A percentile compares a stretch with the other conserved stretches of the same genome.
Conservation (phyloP, 2,329 filamentous ascomycete species). For the Talaromyces islandicus region DNA sequence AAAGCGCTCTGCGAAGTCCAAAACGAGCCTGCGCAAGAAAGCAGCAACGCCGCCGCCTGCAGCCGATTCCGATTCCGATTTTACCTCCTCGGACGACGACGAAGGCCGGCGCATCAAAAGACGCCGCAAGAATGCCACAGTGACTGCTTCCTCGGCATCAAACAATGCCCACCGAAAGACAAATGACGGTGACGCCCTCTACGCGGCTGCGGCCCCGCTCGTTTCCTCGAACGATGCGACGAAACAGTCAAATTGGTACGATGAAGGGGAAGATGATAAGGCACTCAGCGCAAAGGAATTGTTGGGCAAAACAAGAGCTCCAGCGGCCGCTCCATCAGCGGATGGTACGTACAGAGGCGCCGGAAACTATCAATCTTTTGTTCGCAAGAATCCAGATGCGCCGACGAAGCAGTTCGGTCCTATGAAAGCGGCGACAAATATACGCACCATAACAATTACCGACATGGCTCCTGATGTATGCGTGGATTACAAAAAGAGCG, state of each 20-base stretch:
- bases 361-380: conserved; percentile 66
- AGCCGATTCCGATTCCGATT: conserved; percentile 47
- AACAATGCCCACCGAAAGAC: conserved; percentile 29
- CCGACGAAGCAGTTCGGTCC: conserved; percentile 69
- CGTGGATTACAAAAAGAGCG: conserved; percentile 85
- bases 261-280: conserved; percentile 54
- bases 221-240: conserved; percentile 79
- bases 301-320: conserved; percentile 38
- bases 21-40: conserved; percentile 73
- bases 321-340: conserved; percentile 17
- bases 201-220: conserved; percentile 57
- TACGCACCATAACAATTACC: conserved; percentile 81
- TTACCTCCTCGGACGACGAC: conserved; percentile 71
- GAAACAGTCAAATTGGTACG: conserved; percentile 83
- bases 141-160: conserved; percentile 57
- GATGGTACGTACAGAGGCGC: conserved; percentile 73
- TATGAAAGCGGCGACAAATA: conserved; percentile 77
- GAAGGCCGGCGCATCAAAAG: conserved; percentile 72
- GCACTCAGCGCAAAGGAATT: conserved; percentile 43
- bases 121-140: conserved; percentile 61
- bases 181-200: conserved; percentile 51
- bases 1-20: conserved; percentile 71
- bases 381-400: conserved; percentile 74
- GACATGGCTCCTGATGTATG: conserved; percentile 92
- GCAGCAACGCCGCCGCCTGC: conserved; percentile 70